Evolutionary conservation across 192 early-diverging fungal species (phyloP).

Genomic region (Dissophora ornata): DNA sequence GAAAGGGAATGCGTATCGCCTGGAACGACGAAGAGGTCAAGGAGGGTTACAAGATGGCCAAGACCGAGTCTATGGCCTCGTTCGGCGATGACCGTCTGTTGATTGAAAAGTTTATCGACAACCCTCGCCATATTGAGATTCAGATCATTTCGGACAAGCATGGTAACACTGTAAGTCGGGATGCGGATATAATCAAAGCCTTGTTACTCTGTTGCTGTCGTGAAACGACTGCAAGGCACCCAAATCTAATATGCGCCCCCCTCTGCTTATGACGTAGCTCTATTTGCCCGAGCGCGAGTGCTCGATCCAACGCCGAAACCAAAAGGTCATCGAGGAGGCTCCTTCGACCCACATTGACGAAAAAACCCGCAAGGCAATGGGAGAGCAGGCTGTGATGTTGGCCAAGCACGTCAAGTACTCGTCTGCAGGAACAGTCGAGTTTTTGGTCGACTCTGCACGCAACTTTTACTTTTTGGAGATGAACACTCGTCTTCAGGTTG

Average conservation of each 20-base stretch:
- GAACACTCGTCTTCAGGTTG: constrained; percentile 86
- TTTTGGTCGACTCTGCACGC: constrained; percentile 74
- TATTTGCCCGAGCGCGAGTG: constrained; percentile 94
- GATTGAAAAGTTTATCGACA: constrained; percentile 92
- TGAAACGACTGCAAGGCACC: too few relatives aligned
- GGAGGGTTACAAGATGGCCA: constrained; percentile 84
- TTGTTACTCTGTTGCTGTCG: too few relatives aligned
- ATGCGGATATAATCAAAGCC: neutral
- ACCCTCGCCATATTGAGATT: constrained; percentile 83
- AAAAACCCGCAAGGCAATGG: constrained; percentile 75
- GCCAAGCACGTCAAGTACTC: constrained; percentile 79
- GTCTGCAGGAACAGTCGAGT: constrained; percentile 84
- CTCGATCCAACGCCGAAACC: constrained; percentile 85
- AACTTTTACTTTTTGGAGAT: constrained; percentile 88
- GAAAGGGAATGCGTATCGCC: constrained; percentile 88
- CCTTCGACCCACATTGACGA: constrained; percentile 78
- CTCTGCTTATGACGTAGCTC: too few relatives aligned
- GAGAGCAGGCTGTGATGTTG: constrained; percentile 80
- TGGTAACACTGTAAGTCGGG: constrained; percentile 66
- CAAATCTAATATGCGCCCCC: too few relatives aligned
- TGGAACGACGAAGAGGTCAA: constrained; percentile 72
- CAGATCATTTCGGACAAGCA: constrained; percentile 76
- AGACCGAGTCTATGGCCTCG: constrained; percentile 80
- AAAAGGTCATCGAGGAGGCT: constrained; percentile 87
- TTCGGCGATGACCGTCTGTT: constrained; percentile 93